Base-by-base conservation (phyloP, 257 asterid genomes). In the Forsythia suspensa region DNA sequence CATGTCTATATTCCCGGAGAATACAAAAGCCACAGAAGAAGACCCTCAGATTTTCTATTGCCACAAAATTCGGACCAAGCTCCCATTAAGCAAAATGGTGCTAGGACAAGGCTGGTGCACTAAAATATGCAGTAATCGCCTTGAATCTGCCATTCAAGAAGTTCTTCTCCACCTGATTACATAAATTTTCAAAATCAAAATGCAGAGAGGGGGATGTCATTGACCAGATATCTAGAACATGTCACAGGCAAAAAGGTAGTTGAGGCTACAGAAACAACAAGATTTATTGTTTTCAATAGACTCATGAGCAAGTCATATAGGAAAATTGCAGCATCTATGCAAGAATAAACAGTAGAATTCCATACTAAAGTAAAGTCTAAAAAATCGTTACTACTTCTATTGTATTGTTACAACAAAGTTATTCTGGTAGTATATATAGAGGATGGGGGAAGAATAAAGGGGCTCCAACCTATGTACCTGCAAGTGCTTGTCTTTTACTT, bases 71-170 rank as follows among this genome's bases (percentile, higher is more conserved):
- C 2, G 16, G 38, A 59, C 69, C 38, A 61, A 24, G 69, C 69
- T 61, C 38, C 13, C 15, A 20, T 8, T 61, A 37, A 61, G 69
- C 36, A 72, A 8, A 24, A 9, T 63, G 70, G 24, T 21, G 70
- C 70, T 11, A 63, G 24, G 70, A 29, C 70, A 63, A 63, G 39
- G 5, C 39, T 21, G 92, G 87, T 82, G 87, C 83, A 0, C 69
- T 59, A 72, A 93, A 95, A 82, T 93, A 95, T 20, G 99, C 99
- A 2, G 99, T 96, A 43, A 94, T 84, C 20, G 92, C 97, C 87
- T 96, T 96, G 85, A 96, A 74, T 84, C 88, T 88, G 69, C 90
- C 94, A 76, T 96, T 96, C 77, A 90, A 82, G 85, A 77, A 89
- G 84, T 92, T 94, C 89, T 77, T 91, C 86, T 96, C 99, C 78